Base-by-base conservation (phyloP, 2,329 filamentous ascomycete species). In the Exophiala alcalophila region DNA sequence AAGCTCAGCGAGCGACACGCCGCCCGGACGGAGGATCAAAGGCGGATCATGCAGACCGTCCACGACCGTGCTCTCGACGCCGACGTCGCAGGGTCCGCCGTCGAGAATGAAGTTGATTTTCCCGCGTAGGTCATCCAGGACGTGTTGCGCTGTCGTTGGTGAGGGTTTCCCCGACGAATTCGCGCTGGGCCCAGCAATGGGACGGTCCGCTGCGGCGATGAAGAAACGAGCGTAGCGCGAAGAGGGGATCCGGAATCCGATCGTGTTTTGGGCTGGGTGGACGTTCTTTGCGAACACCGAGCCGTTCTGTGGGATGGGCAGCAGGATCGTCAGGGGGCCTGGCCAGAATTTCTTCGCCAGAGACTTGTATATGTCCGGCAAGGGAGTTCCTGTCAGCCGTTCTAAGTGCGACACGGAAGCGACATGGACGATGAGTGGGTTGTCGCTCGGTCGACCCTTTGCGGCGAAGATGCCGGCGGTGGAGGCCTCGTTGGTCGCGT, bases 21-120 rank as follows among this genome's bases (percentile, higher is more conserved):
- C 92, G 2, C 92, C 92, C 0, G 92, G 92, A 31, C 92, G 71
- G 23, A 98, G 70, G 23, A 98, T 80, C 2, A 83, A 78, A 0
- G 92, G 92, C 5, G 91, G 90, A 33, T 77, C 67, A 44, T 80
- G 87, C 10, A 97, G 69, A 0, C 92, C 92, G 59, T 97, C 92
- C 1, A 98, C 89, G 1, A 98, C 92, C 0, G 92, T 98, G 61
- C 89, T 96, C 67, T 98, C 92, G 1, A 98, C 89, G 1, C 92
- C 92, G 8, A 98, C 88, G 14, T 77, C 74, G 58, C 90, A 97
- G 0, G 81, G 68, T 0, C 92, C 92, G 2, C 91, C 92, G 55
- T 98, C 91, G 0, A 98, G 70, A 44, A 98, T 92, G 4, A 91
- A 72, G 56, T 86, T 81, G 52, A 98, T 94, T 34, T 83, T 78